Conservation (phyloP, 192 early-diverging fungal species). For the Umbelopsis sp. region DNA sequence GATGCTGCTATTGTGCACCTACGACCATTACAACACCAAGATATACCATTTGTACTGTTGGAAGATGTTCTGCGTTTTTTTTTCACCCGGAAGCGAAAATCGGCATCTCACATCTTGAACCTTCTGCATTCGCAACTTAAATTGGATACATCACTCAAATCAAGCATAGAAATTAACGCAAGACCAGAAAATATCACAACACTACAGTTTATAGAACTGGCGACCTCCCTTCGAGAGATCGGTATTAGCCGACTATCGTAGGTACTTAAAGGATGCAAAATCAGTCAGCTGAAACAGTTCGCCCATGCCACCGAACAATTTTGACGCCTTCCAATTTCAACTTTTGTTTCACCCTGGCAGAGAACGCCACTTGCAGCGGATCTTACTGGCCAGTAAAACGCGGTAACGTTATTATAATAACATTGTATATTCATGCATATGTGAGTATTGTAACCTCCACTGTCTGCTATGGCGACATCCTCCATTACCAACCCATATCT, state of each 20-base stretch:
- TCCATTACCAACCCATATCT: no score
- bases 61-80: conserved; percentile 62
- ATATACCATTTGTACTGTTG: conserved; percentile 38
- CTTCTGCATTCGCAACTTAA: conserved; percentile 29
- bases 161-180: conserved; percentile 52
- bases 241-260: not conserved
- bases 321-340: no score
- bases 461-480: no score
- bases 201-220: conserved; percentile 59
- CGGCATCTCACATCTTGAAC: conserved; percentile 55
- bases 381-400: no score
- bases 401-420: no score
- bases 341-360: no score
- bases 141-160: conserved; percentile 43
- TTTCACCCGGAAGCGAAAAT: conserved; percentile 74
- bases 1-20: conserved; percentile 76
- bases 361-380: no score
- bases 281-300: no score
- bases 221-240: conserved; percentile 24
- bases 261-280: no score
- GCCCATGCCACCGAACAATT: no score
- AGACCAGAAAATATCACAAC: conserved; percentile 68
- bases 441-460: no score
- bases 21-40: conserved; percentile 45
- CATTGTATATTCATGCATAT: no score